phyloP scores from a whole-genome alignment of 2,329 filamentous ascomycete species.

The Ophiostoma quercus region DNA sequence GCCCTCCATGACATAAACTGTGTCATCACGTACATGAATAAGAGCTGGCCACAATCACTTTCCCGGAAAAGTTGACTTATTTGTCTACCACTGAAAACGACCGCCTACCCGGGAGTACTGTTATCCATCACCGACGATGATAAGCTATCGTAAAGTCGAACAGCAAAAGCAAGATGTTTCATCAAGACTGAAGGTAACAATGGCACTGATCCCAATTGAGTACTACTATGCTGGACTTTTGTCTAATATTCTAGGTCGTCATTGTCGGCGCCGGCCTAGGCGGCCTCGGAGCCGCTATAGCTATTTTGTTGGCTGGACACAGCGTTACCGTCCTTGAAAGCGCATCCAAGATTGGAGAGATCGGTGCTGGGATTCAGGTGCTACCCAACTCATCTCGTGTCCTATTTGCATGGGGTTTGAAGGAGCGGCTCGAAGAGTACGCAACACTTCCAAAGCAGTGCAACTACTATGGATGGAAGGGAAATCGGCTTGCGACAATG shows the following conservation, averaged over 20 bases:
- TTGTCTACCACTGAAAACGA: neutral
- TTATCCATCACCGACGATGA: neutral
- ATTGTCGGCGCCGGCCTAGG: constrained; percentile 27
- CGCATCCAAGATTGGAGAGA: constrained; percentile 24
- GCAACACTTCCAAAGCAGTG: constrained; percentile 24
- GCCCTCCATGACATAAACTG: too few species aligned
- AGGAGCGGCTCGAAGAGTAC: constrained; percentile 18
- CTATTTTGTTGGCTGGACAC: constrained; percentile 24
- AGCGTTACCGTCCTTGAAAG: constrained; percentile 24
- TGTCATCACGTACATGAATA: neutral
- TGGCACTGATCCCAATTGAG: too few species aligned
- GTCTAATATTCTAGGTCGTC: constrained; percentile 21
- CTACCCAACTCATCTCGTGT: constrained; percentile 34
- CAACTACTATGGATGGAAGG: constrained; percentile 26
- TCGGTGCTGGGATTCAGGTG: constrained; percentile 27
- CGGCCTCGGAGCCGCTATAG: constrained; percentile 25
- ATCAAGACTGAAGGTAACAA: neutral
- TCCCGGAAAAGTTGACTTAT: neutral
- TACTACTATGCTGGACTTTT: neutral
- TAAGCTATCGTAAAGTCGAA: neutral
- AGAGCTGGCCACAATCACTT: neutral
- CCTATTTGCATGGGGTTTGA: constrained; percentile 32
- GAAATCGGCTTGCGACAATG: constrained; percentile 23
- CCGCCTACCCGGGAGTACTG: too few species aligned
- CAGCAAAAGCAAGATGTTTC: neutral